A percentile compares a stretch with the other conserved stretches of the same genome.
Evolutionary conservation across 148 eudicot genomes (phyloP).

Genomic region (Polygonum aviculare): DNA sequence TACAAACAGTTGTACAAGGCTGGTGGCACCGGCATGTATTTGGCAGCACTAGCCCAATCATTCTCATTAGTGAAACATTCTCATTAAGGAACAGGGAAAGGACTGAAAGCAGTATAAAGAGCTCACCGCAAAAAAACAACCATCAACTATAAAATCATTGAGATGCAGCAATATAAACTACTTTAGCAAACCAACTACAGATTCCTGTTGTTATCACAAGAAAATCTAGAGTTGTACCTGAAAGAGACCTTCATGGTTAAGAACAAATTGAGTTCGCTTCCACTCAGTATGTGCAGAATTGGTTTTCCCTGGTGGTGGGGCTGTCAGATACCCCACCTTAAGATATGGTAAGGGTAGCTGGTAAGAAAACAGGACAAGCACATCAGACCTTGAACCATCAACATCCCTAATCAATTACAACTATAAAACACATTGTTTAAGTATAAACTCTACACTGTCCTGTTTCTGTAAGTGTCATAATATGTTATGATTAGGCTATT

Average conservation of each 20-base stretch:
- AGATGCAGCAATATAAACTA: not conserved
- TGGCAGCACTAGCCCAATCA: not conserved
- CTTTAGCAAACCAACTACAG: not conserved
- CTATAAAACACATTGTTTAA: not conserved
- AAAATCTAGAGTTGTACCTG: slow-evolving; percentile 42
- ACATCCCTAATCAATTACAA: not conserved
- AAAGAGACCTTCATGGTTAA: slow-evolving; percentile 81
- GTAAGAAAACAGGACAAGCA: slow-evolving; percentile 2
- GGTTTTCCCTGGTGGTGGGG: slow-evolving; percentile 67
- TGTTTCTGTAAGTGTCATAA: not conserved
- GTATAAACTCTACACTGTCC: not conserved
- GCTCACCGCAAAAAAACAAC: not conserved
- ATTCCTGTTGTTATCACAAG: not conserved
- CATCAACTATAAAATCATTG: not conserved
- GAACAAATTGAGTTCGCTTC: slow-evolving; percentile 83
- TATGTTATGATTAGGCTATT: not conserved
- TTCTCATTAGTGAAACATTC: not conserved
- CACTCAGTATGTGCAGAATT: slow-evolving; percentile 81
- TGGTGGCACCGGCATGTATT: not conserved
- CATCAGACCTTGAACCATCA: not conserved
- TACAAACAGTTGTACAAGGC: not conserved
- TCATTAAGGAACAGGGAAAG: not conserved
- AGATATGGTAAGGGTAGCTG: slow-evolving; percentile 94
- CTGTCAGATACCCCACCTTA: slow-evolving; percentile 91
- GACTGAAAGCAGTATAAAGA: not conserved